Evolutionary conservation across 2,329 filamentous ascomycete genomes (phyloP).

Genomic region (Cladorrhinum sp.): DNA sequence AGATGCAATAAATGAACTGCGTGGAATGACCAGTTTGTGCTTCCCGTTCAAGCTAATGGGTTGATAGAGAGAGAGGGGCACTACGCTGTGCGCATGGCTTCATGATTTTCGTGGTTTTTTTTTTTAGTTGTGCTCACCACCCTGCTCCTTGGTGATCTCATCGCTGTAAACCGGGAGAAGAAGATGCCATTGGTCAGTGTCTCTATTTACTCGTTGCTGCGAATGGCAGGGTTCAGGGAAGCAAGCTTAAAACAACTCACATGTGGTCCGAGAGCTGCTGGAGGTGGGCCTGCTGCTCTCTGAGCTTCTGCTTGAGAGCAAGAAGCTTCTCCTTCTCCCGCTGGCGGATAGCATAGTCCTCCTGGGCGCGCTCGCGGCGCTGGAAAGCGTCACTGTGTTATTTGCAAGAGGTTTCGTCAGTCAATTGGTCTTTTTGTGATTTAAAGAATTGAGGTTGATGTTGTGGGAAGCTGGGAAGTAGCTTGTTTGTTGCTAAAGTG

Average conservation of each 20-base stretch:
- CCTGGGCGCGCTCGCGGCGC: constrained; percentile 82
- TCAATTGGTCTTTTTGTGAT: background rate
- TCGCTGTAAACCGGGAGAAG: constrained; percentile 51
- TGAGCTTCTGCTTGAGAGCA: constrained; percentile 69
- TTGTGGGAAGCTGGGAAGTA: background rate
- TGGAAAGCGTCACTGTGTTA: constrained; percentile 80
- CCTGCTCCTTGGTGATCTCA: constrained; percentile 70
- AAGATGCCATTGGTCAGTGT: constrained; percentile 1
- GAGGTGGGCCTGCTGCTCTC: constrained; percentile 77
- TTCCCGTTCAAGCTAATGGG: background rate
- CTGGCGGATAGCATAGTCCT: constrained; percentile 80
- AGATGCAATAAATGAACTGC: background rate
- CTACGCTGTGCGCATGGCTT: background rate
- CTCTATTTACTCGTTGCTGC: background rate
- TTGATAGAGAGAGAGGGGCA: background rate
- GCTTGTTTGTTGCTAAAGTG: background rate
- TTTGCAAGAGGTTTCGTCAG: background rate
- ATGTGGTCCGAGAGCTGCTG: constrained; percentile 84
- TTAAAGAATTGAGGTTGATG: background rate
- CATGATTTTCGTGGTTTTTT: background rate
- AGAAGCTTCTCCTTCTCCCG: constrained; percentile 89
- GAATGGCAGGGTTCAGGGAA: background rate
- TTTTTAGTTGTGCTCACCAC: constrained; percentile 61
- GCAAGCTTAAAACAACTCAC: constrained; percentile 46
- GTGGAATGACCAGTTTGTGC: background rate